These are phyloP conservation scores for Myochromella boudieri DNA, from an alignment of 768 basidiomycete genomes.

Conservation along the genomic window DNA sequence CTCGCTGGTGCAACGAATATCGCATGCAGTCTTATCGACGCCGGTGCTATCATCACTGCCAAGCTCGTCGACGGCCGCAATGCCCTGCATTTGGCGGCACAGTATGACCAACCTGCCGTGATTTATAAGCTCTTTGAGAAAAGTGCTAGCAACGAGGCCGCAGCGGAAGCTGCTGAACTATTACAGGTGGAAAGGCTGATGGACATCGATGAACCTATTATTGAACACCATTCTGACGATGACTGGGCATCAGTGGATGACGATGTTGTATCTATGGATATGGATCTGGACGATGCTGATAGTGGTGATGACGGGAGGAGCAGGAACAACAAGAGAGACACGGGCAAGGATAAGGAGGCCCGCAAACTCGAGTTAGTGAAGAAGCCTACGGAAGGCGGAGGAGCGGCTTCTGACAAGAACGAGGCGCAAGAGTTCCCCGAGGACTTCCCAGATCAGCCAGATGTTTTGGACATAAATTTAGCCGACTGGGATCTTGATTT, in stretches of 20 bases:
- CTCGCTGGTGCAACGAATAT: constrained; percentile 44
- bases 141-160: constrained; percentile 1
- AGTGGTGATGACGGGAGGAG: constrained; percentile 20
- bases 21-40: constrained; percentile 51
- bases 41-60: constrained; percentile 54
- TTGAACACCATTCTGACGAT: constrained; percentile 36
- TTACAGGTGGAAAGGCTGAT: constrained; percentile 17
- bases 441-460: constrained; percentile 47
- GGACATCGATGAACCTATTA: neutral
- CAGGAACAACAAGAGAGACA: constrained; percentile 2
- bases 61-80: constrained; percentile 57
- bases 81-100: constrained; percentile 56
- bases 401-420: constrained; percentile 20
- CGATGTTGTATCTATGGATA: constrained; percentile 15
- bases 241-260: constrained; percentile 50
- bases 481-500: constrained; percentile 61
- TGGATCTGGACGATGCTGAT: constrained; percentile 20
- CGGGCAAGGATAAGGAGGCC: neutral
- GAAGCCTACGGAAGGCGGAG: neutral
- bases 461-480: constrained; percentile 53
- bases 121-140: constrained; percentile 50
- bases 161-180: constrained; percentile 2
- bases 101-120: constrained; percentile 39
- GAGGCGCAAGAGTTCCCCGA: constrained; percentile 39
- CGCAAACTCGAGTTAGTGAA: neutral